These are phyloP conservation scores for Aquilaria malaccensis DNA, from an alignment of 345 rosid species.

Conservation along the genomic window DNA sequence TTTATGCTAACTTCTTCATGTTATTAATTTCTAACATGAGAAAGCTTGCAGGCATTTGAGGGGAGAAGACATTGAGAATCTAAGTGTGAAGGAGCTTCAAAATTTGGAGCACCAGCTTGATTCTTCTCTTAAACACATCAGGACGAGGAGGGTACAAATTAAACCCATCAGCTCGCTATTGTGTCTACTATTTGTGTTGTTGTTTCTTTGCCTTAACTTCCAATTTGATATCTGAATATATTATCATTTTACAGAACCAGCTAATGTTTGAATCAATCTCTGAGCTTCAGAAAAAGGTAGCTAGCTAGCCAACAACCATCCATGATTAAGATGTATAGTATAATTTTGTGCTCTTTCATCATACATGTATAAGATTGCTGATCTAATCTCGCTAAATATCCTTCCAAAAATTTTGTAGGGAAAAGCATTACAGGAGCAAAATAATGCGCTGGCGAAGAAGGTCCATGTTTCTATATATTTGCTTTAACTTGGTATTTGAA, in stretches of 20 bases:
- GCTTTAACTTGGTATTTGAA: neutral
- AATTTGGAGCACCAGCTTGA: conserved; percentile 81
- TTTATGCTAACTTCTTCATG: too few species aligned
- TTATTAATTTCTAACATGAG: neutral
- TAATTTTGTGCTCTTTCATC: neutral
- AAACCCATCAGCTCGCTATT: neutral
- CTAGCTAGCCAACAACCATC: neutral
- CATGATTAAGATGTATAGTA: neutral
- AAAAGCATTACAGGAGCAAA: conserved; percentile 64
- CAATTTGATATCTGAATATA: neutral
- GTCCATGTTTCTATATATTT: conserved; percentile 22
- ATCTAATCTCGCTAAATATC: neutral
- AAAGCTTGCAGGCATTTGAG: conserved; percentile 52
- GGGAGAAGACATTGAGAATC: conserved; percentile 78
- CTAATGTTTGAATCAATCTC: conserved; percentile 74
- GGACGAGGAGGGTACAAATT: conserved; percentile 58
- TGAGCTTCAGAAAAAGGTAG: conserved; percentile 82
- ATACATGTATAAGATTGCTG: neutral
- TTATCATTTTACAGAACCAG: conserved; percentile 45
- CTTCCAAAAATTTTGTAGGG: conserved; percentile 31
- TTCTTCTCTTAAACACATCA: conserved; percentile 59
- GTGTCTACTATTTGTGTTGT: neutral
- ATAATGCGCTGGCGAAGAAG: conserved; percentile 63
- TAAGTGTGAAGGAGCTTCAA: conserved; percentile 72
- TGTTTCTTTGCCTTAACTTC: neutral